phyloP scores from a whole-genome alignment of 1,284 basidiomycete genomes.

The Thecaphora frezii region DNA sequence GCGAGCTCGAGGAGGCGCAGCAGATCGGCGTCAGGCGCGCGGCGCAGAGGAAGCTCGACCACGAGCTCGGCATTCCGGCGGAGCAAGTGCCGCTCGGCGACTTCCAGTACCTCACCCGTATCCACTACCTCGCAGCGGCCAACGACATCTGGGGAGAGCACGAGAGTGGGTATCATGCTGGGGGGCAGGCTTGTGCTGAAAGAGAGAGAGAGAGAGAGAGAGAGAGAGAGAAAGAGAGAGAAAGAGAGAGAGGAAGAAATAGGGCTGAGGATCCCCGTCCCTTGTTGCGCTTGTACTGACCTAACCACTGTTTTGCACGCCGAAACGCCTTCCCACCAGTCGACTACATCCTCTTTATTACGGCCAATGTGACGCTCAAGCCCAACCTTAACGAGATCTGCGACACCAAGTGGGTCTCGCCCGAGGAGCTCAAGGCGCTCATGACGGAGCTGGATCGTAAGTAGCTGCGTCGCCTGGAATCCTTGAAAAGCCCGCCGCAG shows the following conservation, averaged over 20 bases:
- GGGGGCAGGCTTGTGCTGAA: too few species aligned
- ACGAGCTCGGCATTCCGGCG: slow-evolving; percentile 89
- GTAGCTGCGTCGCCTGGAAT: slow-evolving; percentile 8
- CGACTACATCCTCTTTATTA: slow-evolving; percentile 96
- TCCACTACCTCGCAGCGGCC: slow-evolving; percentile 90
- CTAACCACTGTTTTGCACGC: too few species aligned
- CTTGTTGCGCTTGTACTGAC: too few species aligned
- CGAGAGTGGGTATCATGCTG: slow-evolving; percentile 84
- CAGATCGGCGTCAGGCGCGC: slow-evolving; percentile 80
- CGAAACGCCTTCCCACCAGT: slow-evolving; percentile 64
- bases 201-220: too few species aligned
- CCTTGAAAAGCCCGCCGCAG: too few species aligned
- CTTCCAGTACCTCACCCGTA: slow-evolving; percentile 92
- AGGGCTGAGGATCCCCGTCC: too few species aligned
- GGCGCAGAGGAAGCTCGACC: slow-evolving; percentile 90
- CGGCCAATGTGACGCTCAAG: slow-evolving; percentile 80
- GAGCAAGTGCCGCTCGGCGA: slow-evolving; percentile 73
- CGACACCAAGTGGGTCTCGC: slow-evolving; percentile 87
- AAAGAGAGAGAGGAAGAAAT: too few species aligned
- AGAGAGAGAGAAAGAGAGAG: too few species aligned
- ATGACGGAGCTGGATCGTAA: slow-evolving; percentile 70
- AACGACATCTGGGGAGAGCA: slow-evolving; percentile 96
- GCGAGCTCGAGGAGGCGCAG: slow-evolving; percentile 72
- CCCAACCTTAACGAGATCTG: slow-evolving; percentile 90
- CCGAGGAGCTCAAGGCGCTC: slow-evolving; percentile 84